Evolutionary conservation across 352 stramenopile species (phyloP).

Genomic region (Pythium phragmiticola): DNA sequence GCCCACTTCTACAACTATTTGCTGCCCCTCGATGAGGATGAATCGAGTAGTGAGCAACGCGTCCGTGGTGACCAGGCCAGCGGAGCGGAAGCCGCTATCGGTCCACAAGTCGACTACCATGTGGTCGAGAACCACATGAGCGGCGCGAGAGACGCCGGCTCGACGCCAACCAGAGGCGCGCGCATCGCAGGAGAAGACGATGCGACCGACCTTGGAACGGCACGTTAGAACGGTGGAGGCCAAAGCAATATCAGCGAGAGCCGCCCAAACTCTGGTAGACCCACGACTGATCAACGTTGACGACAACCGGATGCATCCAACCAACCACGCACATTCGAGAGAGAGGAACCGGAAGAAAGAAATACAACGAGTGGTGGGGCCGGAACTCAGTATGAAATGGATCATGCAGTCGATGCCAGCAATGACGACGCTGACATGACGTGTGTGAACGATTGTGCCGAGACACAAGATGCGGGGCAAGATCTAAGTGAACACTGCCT

Average conservation of each 20-base stretch:
- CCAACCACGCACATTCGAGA: background rate
- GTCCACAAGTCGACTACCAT: background rate
- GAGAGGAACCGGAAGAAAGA: background rate
- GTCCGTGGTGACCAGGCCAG: background rate
- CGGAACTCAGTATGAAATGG: background rate
- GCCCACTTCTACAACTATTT: slow-evolving; percentile 8
- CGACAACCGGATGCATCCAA: background rate
- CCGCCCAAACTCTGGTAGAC: background rate
- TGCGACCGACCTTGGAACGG: background rate
- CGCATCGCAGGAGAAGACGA: background rate
- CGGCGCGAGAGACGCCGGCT: background rate
- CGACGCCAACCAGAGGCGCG: background rate
- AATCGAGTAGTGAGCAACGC: slow-evolving; percentile 5
- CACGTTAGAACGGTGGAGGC: background rate
- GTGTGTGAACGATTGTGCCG: background rate
- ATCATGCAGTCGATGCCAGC: background rate
- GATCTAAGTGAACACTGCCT: background rate
- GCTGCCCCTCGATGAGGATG: slow-evolving; percentile 2
- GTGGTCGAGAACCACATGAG: background rate
- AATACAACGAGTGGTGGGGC: slow-evolving; percentile 1
- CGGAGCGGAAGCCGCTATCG: background rate
- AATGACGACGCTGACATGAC: background rate
- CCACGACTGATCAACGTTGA: background rate
- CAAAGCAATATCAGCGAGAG: slow-evolving; percentile 2
- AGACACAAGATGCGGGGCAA: background rate